These are phyloP conservation scores for Pythium myriotylum DNA, from an alignment of 352 stramenopile genomes.

Conservation along the genomic window DNA sequence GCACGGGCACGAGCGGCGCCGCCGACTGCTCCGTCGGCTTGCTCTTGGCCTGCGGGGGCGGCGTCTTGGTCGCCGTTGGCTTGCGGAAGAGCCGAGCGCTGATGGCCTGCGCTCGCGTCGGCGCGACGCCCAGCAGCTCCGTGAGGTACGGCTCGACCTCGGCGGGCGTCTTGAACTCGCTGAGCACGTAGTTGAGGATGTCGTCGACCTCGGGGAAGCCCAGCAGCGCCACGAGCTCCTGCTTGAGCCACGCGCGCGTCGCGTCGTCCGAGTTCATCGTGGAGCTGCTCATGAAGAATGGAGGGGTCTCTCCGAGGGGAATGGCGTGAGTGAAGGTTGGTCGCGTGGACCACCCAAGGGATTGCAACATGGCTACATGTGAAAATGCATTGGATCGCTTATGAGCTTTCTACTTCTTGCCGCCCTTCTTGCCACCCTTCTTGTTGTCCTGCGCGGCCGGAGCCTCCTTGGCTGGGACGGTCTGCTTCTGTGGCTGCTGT, in stretches of 20 bases:
- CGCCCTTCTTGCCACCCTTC: conserved; percentile 27
- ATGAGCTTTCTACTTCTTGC: conserved; percentile 3
- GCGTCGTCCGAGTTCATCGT: conserved; percentile 32
- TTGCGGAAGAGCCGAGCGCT: conserved; percentile 42
- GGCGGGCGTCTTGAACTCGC: conserved; percentile 44
- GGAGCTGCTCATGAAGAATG: neutral
- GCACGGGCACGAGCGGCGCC: conserved; percentile 41
- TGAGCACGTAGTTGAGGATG: conserved; percentile 60
- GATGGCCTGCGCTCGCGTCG: conserved; percentile 50
- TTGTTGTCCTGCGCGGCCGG: conserved; percentile 18
- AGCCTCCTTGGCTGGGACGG: conserved; percentile 18
- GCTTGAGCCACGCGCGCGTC: conserved; percentile 55
- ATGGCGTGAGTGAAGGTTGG: conserved; percentile 13
- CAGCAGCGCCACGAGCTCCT: conserved; percentile 58
- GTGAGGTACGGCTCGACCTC: conserved; percentile 64
- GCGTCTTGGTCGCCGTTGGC: conserved; percentile 9
- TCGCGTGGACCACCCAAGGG: neutral
- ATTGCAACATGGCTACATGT: neutral
- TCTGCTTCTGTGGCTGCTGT: conserved; percentile 3
- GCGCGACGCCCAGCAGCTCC: conserved; percentile 64
- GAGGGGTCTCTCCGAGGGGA: neutral
- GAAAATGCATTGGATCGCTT: neutral
- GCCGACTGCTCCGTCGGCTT: neutral
- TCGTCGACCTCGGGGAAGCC: conserved; percentile 76
- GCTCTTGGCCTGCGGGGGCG: neutral